Conservation (phyloP, 257 asterid species). For the Lithospermum erythrorhizon region DNA sequence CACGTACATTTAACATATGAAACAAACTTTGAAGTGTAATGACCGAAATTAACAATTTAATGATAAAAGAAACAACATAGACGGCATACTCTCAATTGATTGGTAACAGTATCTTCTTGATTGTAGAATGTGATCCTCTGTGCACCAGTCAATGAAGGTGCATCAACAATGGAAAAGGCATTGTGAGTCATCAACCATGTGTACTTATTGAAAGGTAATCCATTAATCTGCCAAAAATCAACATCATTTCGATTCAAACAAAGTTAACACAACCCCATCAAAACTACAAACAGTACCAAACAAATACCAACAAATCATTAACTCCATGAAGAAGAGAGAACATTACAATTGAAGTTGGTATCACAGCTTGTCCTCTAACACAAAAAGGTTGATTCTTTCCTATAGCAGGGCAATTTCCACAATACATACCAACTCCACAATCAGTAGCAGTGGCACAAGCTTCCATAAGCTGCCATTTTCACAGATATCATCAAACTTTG, state of each 20-base stretch:
- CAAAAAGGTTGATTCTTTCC: slow-evolving; percentile 74
- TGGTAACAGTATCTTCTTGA: slow-evolving; percentile 88
- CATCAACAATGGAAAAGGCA: slow-evolving; percentile 85
- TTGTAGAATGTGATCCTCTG: slow-evolving; percentile 83
- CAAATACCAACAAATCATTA: neutral
- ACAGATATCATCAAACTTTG: slow-evolving; percentile 14
- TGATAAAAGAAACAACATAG: neutral
- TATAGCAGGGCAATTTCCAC: slow-evolving; percentile 75
- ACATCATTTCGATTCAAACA: neutral
- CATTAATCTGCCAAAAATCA: slow-evolving; percentile 38
- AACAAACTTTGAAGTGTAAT: slow-evolving; percentile 5
- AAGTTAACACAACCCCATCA: neutral
- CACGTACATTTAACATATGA: neutral
- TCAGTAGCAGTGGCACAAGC: slow-evolving; percentile 64
- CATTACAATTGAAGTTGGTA: slow-evolving; percentile 63
- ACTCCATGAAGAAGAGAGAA: neutral
- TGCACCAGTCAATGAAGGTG: slow-evolving; percentile 61
- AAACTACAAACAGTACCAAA: slow-evolving; percentile 3
- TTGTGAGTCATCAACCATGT: slow-evolving; percentile 93
- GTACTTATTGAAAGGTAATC: slow-evolving; percentile 90
- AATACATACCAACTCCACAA: slow-evolving; percentile 71
- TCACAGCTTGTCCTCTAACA: slow-evolving; percentile 72
- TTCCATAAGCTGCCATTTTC: slow-evolving; percentile 50
- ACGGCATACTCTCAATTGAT: slow-evolving; percentile 61
- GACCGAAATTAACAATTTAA: neutral